Evolutionary conservation across 2,329 filamentous ascomycete species (phyloP).

Genomic region (Grosmannia penicillata): DNA sequence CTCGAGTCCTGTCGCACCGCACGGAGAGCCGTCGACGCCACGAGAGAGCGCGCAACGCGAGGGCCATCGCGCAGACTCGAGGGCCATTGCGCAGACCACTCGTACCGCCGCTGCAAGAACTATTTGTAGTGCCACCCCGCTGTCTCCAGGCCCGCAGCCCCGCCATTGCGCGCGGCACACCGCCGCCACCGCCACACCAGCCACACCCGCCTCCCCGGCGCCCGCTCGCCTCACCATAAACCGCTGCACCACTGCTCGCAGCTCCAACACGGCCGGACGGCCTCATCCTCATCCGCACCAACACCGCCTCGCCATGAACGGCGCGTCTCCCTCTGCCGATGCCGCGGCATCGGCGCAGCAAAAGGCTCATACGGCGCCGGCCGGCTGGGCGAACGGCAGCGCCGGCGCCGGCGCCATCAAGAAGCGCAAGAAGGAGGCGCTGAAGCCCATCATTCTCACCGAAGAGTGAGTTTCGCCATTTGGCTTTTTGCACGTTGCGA

Average conservation of each 20-base stretch:
- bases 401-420: slow-evolving; percentile 21
- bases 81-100: too few relatives aligned
- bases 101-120: too few relatives aligned
- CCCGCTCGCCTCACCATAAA: background rate
- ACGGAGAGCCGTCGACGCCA: too few relatives aligned
- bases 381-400: slow-evolving; percentile 4
- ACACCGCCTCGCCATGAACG: slow-evolving; percentile 9
- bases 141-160: too few relatives aligned
- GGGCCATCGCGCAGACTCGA: too few relatives aligned
- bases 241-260: background rate
- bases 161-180: too few relatives aligned
- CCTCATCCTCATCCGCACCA: background rate
- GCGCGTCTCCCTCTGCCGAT: slow-evolving; percentile 5
- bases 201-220: too few relatives aligned
- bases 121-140: too few relatives aligned
- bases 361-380: slow-evolving; percentile 4
- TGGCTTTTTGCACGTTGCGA: background rate
- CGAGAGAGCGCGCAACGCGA: too few relatives aligned
- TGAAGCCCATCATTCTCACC: slow-evolving; percentile 64
- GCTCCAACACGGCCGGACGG: slow-evolving; percentile 1
- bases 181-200: too few relatives aligned
- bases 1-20: too few relatives aligned
- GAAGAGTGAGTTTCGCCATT: slow-evolving; percentile 14
- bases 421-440: slow-evolving; percentile 60
- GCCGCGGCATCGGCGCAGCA: slow-evolving; percentile 1